Percentiles rank a stretch among this genome's conserved stretches.
phyloP scores from a whole-genome alignment of 1,284 basidiomycete genomes.

The Irpex rosettiformis region DNA sequence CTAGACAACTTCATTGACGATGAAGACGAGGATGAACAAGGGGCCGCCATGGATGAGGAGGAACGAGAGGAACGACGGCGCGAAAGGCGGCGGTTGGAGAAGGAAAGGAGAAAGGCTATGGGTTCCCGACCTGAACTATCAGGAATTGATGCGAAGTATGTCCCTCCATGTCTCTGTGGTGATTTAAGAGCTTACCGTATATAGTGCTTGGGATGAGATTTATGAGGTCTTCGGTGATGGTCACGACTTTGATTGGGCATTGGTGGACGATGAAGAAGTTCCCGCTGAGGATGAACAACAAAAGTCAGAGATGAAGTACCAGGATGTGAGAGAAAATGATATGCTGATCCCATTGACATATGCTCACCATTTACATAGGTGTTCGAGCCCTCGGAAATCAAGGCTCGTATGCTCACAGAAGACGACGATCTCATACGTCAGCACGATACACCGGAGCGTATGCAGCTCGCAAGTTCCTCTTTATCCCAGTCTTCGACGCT shows the following conservation, averaged over 20 bases:
- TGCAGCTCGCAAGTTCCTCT: constrained; percentile 91
- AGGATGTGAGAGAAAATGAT: constrained; percentile 65
- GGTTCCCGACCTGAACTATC: constrained; percentile 72
- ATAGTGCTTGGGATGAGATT: constrained; percentile 94
- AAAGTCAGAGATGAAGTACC: constrained; percentile 80
- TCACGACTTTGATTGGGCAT: constrained; percentile 94
- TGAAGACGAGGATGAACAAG: constrained; percentile 82
- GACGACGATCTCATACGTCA: constrained; percentile 92
- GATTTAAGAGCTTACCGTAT: constrained; percentile 20
- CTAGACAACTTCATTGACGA: constrained; percentile 92
- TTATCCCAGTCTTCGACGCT: constrained; percentile 68
- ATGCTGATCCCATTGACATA: neutral
- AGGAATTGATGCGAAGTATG: constrained; percentile 86
- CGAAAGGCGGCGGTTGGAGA: constrained; percentile 62
- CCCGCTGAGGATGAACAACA: constrained; percentile 56
- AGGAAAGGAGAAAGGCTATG: constrained; percentile 58
- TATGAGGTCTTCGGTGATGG: constrained; percentile 97
- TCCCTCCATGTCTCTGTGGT: constrained; percentile 17
- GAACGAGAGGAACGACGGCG: constrained; percentile 71
- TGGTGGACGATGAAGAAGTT: constrained; percentile 73
- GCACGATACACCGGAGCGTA: constrained; percentile 92
- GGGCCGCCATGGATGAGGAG: constrained; percentile 65
- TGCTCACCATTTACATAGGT: constrained; percentile 53
- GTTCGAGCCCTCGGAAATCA: constrained; percentile 97
- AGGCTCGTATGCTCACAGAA: constrained; percentile 86